Percentiles rank a stretch among this genome's conserved stretches.
These are phyloP conservation scores for Syncephalastrum racemosum DNA, from an alignment of 371 early-diverging fungal species.

Conservation along the genomic window DNA sequence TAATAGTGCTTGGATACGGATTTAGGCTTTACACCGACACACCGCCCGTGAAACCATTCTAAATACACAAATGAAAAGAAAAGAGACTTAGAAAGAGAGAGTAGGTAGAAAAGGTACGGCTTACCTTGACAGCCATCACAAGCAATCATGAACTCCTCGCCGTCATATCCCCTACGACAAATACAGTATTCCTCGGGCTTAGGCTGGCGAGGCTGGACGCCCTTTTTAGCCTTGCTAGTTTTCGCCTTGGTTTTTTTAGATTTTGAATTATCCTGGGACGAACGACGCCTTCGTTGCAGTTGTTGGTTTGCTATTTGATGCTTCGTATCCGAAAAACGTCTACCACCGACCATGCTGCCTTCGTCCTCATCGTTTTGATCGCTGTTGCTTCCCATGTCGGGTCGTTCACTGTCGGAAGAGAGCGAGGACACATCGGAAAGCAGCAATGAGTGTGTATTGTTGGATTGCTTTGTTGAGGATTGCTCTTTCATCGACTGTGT, in stretches of 20 bases:
- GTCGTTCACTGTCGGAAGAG: constrained; percentile 35
- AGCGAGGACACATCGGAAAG: constrained; percentile 43
- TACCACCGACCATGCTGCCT: constrained; percentile 1
- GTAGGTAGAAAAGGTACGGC: not conserved
- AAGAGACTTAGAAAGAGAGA: not conserved
- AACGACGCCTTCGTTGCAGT: constrained; percentile 1
- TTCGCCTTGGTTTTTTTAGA: constrained; percentile 17
- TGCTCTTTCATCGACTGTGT: constrained; percentile 17
- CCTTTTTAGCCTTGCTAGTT: constrained; percentile 16
- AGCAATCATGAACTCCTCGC: constrained; percentile 76
- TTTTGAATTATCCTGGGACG: constrained; percentile 3
- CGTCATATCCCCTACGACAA: constrained; percentile 63
- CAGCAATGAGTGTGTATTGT: constrained; percentile 37
- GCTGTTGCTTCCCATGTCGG: constrained; percentile 5
- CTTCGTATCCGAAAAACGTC: constrained; percentile 17
- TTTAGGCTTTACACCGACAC: constrained; percentile 61
- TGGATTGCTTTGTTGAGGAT: constrained; percentile 17
- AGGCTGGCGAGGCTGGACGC: constrained; percentile 8
- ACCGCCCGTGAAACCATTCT: constrained; percentile 81
- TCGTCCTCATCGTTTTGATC: constrained; percentile 12
- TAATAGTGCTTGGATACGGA: constrained; percentile 50
- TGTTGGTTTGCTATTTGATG: not conserved
- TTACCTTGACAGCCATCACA: constrained; percentile 70
- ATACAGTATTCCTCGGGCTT: constrained; percentile 43
- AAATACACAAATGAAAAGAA: not conserved